A percentile compares a stretch with the other conserved stretches of the same genome.
Evolutionary conservation across 148 eudicot genomes (phyloP).

Genomic region (Linanthus parryae): DNA sequence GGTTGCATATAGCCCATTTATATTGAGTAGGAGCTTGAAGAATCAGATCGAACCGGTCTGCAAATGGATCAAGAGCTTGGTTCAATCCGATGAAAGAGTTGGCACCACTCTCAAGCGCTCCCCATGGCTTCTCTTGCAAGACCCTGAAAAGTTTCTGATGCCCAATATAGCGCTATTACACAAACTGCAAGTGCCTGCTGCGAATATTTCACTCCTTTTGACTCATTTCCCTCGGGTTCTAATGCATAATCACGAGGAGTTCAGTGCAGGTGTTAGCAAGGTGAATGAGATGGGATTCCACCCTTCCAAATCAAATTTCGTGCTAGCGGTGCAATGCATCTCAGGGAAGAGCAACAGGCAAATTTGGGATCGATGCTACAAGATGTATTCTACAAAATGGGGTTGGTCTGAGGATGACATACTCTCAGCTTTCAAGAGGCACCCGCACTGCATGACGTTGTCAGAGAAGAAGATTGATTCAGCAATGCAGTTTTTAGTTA

Average conservation of each 20-base stretch:
- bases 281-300: background rate
- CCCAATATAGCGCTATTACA: background rate
- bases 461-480: conserved; percentile 8
- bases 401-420: conserved; percentile 22
- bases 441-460: conserved; percentile 7
- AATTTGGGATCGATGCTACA: conserved; percentile 10
- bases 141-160: background rate
- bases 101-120: background rate
- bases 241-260: background rate
- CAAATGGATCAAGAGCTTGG: background rate
- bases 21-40: background rate
- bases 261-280: background rate
- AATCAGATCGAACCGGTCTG: background rate
- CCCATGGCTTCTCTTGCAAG: background rate
- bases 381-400: conserved; percentile 9
- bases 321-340: conserved; percentile 8
- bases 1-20: background rate
- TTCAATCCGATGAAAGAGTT: background rate
- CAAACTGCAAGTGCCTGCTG: background rate
- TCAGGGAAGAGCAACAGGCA: background rate
- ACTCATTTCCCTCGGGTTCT: background rate
- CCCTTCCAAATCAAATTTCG: conserved; percentile 1
- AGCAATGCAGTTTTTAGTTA: conserved; percentile 9
- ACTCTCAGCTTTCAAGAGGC: conserved; percentile 11
- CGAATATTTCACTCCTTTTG: background rate